Conservation (phyloP, 1,284 basidiomycete species). For the Trichosporon sp. region DNA sequence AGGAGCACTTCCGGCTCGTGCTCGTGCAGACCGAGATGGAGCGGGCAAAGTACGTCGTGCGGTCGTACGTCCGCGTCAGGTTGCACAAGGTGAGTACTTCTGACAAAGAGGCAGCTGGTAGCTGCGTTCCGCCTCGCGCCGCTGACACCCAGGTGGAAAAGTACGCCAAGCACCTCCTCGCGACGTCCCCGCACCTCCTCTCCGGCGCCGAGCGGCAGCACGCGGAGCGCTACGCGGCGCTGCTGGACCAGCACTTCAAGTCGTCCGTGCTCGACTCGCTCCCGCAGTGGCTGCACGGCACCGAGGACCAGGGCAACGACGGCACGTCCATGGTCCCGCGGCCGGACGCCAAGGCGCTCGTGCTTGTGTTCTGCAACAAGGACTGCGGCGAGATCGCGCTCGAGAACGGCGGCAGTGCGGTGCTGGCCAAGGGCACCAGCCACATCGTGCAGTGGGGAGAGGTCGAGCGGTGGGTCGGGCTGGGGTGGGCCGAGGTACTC, state of each 20-base stretch:
- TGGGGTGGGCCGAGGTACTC: conserved; percentile 47
- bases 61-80: conserved; percentile 79
- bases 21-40: conserved; percentile 90
- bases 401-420: conserved; percentile 52
- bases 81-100: conserved; percentile 65
- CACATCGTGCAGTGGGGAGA: conserved; percentile 48
- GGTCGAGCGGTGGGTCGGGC: conserved; percentile 45
- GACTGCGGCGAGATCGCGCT: conserved; percentile 66
- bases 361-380: conserved; percentile 70
- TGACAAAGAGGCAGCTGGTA: no score
- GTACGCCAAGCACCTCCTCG: conserved; percentile 69
- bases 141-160: conserved; percentile 66
- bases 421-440: conserved; percentile 42
- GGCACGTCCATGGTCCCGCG: conserved; percentile 71
- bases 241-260: conserved; percentile 68
- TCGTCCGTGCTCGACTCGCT: conserved; percentile 70
- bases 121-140: no score
- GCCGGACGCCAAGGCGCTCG: conserved; percentile 67
- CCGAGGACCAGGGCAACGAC: conserved; percentile 64
- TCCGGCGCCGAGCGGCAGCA: conserved; percentile 75
- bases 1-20: conserved; percentile 84
- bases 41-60: conserved; percentile 79
- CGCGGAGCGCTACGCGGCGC: conserved; percentile 67
- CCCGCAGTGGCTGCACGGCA: conserved; percentile 64
- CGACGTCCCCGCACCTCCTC: conserved; percentile 64